Conservation (phyloP, 345 rosid species). For the Theobroma cacao region DNA sequence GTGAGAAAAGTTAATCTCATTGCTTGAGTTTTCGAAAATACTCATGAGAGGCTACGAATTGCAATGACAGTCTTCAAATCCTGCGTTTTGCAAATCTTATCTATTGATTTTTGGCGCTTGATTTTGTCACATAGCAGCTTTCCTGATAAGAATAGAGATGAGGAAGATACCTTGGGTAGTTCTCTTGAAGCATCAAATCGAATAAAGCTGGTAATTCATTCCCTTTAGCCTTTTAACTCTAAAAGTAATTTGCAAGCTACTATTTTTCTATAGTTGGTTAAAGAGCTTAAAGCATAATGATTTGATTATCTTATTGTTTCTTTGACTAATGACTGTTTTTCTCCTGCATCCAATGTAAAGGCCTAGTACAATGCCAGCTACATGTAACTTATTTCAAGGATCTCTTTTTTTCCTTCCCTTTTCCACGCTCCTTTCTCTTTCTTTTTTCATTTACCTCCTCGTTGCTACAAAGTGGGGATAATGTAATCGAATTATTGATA, state of each 20-base stretch:
- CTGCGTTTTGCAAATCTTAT: conserved; percentile 22
- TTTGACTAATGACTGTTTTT: conserved; percentile 35
- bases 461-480: not conserved
- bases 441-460: not conserved
- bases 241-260: conserved; percentile 3
- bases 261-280: not conserved
- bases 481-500: conserved; percentile 4
- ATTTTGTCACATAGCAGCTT: conserved; percentile 52
- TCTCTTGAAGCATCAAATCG: conserved; percentile 50
- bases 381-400: conserved; percentile 7
- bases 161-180: conserved; percentile 43
- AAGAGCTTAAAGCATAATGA: conserved; percentile 14
- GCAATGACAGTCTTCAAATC: conserved; percentile 15
- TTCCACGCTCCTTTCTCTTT: not conserved
- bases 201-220: conserved; percentile 56
- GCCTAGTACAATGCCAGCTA: conserved; percentile 14
- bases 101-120: conserved; percentile 28
- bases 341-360: conserved; percentile 22
- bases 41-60: conserved; percentile 13
- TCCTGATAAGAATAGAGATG: conserved; percentile 57
- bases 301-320: conserved; percentile 32
- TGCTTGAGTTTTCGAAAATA: conserved; percentile 9
- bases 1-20: conserved; percentile 7
- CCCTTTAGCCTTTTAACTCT: conserved; percentile 9
- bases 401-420: not conserved